phyloP scores from a whole-genome alignment of 768 basidiomycete species.

The Amanita muscaria region DNA sequence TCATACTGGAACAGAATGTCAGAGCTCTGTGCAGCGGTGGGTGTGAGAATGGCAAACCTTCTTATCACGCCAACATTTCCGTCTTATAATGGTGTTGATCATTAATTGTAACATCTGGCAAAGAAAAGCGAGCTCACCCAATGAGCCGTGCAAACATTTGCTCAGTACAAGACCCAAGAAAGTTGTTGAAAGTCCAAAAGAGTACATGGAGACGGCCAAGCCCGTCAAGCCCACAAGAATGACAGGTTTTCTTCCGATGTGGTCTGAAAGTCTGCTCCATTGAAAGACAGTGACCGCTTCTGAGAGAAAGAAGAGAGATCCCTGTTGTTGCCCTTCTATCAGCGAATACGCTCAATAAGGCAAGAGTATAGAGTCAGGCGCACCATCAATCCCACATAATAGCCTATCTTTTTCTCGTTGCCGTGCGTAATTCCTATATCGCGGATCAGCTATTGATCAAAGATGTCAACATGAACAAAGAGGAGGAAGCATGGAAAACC shows the following conservation, averaged over 20 bases:
- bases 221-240: constrained; percentile 59
- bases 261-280: constrained; percentile 68
- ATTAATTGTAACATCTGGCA: constrained; percentile 1
- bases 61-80: constrained; percentile 65
- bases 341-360: not conserved
- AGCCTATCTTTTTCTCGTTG: constrained; percentile 61
- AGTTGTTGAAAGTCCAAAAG: constrained; percentile 63
- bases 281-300: constrained; percentile 65
- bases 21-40: no score
- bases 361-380: not conserved
- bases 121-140: constrained; percentile 47
- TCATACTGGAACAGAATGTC: constrained; percentile 29
- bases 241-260: constrained; percentile 68
- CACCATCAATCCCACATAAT: constrained; percentile 72
- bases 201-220: constrained; percentile 58
- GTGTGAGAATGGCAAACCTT: constrained; percentile 21
- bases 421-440: no score
- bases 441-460: constrained; percentile 42
- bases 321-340: constrained; percentile 27
- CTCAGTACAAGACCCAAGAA: constrained; percentile 59
- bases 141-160: constrained; percentile 59
- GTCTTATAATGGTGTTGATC: constrained; percentile 20
- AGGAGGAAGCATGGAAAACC: no score
- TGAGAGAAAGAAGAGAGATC: constrained; percentile 69
- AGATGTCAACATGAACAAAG: not conserved